Base-by-base conservation (phyloP, 176 grass and related monocot genomes). In the Musa itinerans region DNA sequence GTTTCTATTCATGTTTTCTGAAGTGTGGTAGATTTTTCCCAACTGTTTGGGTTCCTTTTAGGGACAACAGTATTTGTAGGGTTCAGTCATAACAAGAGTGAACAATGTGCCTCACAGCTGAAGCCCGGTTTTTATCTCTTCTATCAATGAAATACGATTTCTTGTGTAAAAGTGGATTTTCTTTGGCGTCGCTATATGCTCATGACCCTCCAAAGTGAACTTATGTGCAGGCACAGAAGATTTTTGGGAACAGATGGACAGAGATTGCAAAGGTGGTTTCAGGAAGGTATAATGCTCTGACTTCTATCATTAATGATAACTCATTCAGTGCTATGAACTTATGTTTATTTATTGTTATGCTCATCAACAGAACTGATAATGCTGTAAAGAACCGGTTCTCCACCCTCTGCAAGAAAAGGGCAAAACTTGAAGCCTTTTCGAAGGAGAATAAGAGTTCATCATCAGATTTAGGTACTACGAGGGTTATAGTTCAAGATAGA, bases 241-340 rank as follows among this genome's bases (percentile, higher is more conserved):
- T 89, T 84, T 81, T 94, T 52, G 95, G 95, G 53, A 99, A 99
- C 75, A 92, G 76, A 84, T 94, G 88, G 95, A 99, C 95, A 81
- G 95, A 99, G 79, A 99, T 99, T 68, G 91, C 90, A n/a, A 99
- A 99, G 65, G 88, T 99, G 62, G 90, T 99, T 12, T 86, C 95
- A 10, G 90, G 95, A 78, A 99, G 95, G 95, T 99, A 81, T 17
- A 86, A 72, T 57, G 76, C 68, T 87, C 65, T 52, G 26, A 76
- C 43, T 81, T 69, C 22, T 49, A 50, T 49, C 48, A 63, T 52
- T 63, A 76, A 54, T 71, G 29, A 52, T 9, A 21, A 50, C 19
- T 19, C 16, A 24, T 16, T 1, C 29, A 10, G 0, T 50, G 15
- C 22, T 21, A 9, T 51, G 3, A 69, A 5, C 74, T 76, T 12